Base-by-base conservation (phyloP, 768 basidiomycete genomes). In the Pleurotus djamor region DNA sequence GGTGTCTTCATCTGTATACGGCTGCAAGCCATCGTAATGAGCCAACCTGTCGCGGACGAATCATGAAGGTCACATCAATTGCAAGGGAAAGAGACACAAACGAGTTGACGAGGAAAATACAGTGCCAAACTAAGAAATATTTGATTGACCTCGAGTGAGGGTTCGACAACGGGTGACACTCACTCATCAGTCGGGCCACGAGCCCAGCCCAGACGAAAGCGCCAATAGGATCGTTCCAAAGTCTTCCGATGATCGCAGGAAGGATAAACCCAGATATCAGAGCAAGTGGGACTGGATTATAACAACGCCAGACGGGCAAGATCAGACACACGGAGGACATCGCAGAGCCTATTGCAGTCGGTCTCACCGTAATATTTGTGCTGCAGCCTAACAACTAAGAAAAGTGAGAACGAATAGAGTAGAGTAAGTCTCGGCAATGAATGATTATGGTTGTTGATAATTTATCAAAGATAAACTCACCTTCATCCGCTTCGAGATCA, bases 21-120 rank as follows among this genome's bases (percentile, higher is more conserved):
- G 89, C 63, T 92, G 91, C 21, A 91, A 66, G 6, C 92, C 92
- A 14, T 90, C 81, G 87, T 87, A 92, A 61, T 94, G 92, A 2
- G 91, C 90, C 8, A 94, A 70, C 0, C 87, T 88, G 54, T 28
- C 21, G 43, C 32, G 34, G 41, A 5, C 47, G 37, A 45, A 52
- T 16, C 43, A 57, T 13, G 13, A 35, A 48, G 45, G 45, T 47
- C 7, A 47, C 7, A 47, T 12, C 45, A 7, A 12, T 8, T 47
- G 1, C 45, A 47, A 47, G 45, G 45, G 16, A 7, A 17, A 17
- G 52, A 9, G 36, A 13, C 21, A 55, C 84, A 57, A 60, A 88
- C 86, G 86, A 89, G 62, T 89, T 89, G 47, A 89, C 82, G 3
- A 86, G 68, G 68, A 89, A 88, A 0, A 88, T 88, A 62, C 82